Evolutionary conservation across 768 basidiomycete species (phyloP).

Genomic region (Pulveroboletus sp.): DNA sequence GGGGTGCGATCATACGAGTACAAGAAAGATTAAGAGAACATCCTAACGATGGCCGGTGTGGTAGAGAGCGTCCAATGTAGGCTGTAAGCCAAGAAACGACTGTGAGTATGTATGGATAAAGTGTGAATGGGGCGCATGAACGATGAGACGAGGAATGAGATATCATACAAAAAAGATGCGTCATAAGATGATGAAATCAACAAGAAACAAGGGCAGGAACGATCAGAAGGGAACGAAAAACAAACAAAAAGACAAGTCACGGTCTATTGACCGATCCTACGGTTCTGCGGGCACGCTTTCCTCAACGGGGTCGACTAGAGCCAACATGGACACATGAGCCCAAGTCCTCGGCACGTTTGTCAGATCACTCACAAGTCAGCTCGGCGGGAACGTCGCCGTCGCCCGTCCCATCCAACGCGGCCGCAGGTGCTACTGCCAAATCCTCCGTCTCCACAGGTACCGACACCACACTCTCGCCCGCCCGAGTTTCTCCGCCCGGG

Average conservation of each 20-base stretch:
- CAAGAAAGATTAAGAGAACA: constrained; percentile 3
- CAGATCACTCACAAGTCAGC: constrained; percentile 10
- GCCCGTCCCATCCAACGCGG: not conserved
- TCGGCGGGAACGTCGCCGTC: not conserved
- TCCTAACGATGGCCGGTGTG: constrained; percentile 13
- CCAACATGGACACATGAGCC: constrained; percentile 3
- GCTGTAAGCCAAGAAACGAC: constrained; percentile 4
- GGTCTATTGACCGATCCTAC: not conserved
- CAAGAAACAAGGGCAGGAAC: not conserved
- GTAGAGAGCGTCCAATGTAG: constrained; percentile 9
- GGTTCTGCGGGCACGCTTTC: constrained; percentile 1
- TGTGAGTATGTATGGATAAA: constrained; percentile 1
- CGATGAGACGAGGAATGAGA: too few relatives aligned
- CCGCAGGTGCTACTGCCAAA: not conserved
- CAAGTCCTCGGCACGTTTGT: not conserved
- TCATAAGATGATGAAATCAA: not conserved
- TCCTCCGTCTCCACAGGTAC: not conserved
- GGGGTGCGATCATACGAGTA: constrained; percentile 11
- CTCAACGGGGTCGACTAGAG: not conserved
- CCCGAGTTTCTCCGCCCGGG: too few relatives aligned
- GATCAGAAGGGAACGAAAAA: not conserved
- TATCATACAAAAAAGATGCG: constrained; percentile 1
- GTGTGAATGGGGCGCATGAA: too few relatives aligned
- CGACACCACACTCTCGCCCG: too few relatives aligned
- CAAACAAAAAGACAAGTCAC: not conserved